phyloP scores from a whole-genome alignment of 148 eudicot species.

The Cornus florida region DNA sequence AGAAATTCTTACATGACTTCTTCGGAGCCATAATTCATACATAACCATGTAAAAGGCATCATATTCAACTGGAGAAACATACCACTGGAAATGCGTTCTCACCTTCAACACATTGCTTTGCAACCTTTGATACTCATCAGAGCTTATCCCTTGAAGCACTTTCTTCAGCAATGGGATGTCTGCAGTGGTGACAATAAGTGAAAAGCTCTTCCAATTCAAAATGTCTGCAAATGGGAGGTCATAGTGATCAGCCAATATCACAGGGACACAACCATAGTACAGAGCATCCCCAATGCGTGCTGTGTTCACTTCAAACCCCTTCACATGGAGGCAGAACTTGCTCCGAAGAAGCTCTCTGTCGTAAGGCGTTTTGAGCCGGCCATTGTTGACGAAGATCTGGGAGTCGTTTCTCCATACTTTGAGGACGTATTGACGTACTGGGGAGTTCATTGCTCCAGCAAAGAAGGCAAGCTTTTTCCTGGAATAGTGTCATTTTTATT shows the following conservation, averaged over 20 bases:
- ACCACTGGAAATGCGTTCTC: constrained; percentile 67
- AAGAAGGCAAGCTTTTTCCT: constrained; percentile 84
- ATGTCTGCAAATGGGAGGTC: constrained; percentile 85
- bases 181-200: constrained; percentile 43
- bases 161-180: constrained; percentile 75
- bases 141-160: constrained; percentile 42
- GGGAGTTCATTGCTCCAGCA: constrained; percentile 80
- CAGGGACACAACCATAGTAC: constrained; percentile 88
- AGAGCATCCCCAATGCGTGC: constrained; percentile 87
- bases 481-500: constrained; percentile 7
- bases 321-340: constrained; percentile 87
- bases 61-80: constrained; percentile 36
- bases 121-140: constrained; percentile 36
- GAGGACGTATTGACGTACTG: constrained; percentile 48
- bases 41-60: constrained; percentile 73
- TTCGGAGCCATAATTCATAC: constrained; percentile 71
- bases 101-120: constrained; percentile 55
- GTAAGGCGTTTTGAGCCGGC: constrained; percentile 70
- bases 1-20: constrained; percentile 36
- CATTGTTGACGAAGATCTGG: constrained; percentile 46
- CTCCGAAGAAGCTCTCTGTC: constrained; percentile 62
- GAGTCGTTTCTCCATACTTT: constrained; percentile 59
- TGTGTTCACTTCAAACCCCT: constrained; percentile 91
- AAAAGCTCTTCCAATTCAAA: constrained; percentile 70
- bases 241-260: constrained; percentile 76